Evolutionary conservation across 495 filamentous ascomycete genomes (phyloP), one percentile per base, ranked within the genome.

Genomic region (Penicillium ochrochloron): DNA sequence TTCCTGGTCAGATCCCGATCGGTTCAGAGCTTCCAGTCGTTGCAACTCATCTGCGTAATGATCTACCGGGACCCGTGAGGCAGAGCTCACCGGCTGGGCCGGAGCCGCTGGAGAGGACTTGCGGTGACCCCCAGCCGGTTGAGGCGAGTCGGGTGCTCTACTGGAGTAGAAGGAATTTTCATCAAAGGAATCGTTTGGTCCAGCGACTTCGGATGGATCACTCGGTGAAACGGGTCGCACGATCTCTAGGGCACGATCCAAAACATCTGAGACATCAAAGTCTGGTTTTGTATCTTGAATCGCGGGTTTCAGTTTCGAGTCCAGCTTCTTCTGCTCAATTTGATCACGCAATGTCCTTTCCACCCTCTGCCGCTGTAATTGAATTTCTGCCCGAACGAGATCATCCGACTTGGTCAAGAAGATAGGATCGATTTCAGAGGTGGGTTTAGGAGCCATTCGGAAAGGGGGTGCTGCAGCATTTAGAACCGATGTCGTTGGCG

Each of bases 131-230:
- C 71, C 77, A 17, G 63, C 64, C 35, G 72, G 74, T 15, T 74
- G 79, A 46, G 71, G 67, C 23, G 84, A 85, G 61, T 83, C 81
- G 71, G 84, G 82, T 59, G 83, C 80, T 78, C 87, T 89, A 81
- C 92, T 96, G 52, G 93, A 96, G 79, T 97, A 97, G 76, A 95
- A 94, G n/a, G 92, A 93, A 66, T 95, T 93, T 70, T 94, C 89
- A 76, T 97, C 93, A 76, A 92, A 90, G 12, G 92, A 94, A 70
- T 93, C 92, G 82, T 84, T 89, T 23, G 75, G 73, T 60, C 75
- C 80, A 78, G 86, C 85, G 60, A 65, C 71, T 65, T 80, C 78
- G 83, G 81, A 80, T 70, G 76, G 69, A 48, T 79, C 78, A 67
- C 79, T 83, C 76, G 85, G 77, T 35, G 78, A 79, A 67, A 88